Conservation (phyloP, 2,329 filamentous ascomycete species). For the Dendrostoma leiphaemia region DNA sequence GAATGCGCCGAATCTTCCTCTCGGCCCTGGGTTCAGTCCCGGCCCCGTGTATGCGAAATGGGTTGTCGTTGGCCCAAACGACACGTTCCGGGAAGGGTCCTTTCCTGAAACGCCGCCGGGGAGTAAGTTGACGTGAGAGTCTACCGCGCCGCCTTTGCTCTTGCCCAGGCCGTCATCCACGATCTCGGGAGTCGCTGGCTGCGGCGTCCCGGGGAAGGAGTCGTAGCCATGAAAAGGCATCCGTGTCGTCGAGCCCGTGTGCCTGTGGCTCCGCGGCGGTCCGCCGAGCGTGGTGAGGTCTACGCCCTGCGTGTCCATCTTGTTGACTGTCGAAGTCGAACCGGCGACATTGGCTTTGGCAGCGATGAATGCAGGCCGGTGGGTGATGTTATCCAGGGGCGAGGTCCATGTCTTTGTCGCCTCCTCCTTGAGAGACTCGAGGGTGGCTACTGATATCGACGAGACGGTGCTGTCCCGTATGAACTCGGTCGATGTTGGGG, state of each 20-base stretch:
- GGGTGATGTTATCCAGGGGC: constrained; percentile 5
- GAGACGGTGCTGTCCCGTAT: constrained; percentile 1
- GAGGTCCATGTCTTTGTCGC: constrained; percentile 7
- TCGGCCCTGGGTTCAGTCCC: too few relatives aligned
- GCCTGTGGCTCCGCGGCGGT: background rate
- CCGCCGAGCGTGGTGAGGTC: constrained; percentile 10
- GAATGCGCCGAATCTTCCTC: too few relatives aligned
- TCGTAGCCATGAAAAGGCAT: constrained; percentile 17
- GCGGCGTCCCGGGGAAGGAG: constrained; percentile 1
- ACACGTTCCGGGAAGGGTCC: constrained; percentile 6
- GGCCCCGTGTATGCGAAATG: background rate
- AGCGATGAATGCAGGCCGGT: background rate
- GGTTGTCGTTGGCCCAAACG: constrained; percentile 5
- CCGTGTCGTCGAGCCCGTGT: constrained; percentile 3
- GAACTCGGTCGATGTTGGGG: background rate
- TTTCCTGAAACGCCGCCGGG: background rate
- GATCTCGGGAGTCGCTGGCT: background rate
- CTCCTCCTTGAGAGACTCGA: background rate
- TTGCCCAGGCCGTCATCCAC: background rate
- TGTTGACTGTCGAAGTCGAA: background rate
- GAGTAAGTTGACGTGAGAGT: constrained; percentile 11
- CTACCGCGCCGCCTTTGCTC: background rate
- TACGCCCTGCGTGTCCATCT: constrained; percentile 7
- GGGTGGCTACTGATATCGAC: constrained; percentile 4
- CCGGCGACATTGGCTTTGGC: background rate